Percentiles rank a stretch among this genome's conserved stretches.
Conservation (phyloP, 1,284 basidiomycete genomes). For the Tylopilus sp. region DNA sequence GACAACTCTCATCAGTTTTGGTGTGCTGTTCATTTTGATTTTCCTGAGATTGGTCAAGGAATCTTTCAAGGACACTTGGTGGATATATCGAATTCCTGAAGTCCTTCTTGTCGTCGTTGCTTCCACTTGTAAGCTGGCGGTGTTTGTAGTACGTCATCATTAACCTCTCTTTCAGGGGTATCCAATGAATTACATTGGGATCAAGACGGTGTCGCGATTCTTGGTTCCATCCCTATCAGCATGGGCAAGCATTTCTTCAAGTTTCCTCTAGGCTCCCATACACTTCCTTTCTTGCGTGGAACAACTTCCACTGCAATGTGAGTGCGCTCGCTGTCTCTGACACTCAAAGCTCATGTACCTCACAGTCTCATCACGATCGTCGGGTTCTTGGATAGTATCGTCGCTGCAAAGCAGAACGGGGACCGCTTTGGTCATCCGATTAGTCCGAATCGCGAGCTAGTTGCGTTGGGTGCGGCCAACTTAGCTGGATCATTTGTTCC, state of each 20-base stretch:
- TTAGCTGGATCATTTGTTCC: conserved; percentile 76
- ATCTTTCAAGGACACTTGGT: conserved; percentile 47
- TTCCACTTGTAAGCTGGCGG: conserved; percentile 63
- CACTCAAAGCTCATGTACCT: background rate
- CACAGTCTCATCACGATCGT: conserved; percentile 68
- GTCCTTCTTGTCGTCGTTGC: conserved; percentile 74
- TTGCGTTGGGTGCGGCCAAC: conserved; percentile 83
- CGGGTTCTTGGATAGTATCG: conserved; percentile 80
- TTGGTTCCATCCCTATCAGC: conserved; percentile 71
- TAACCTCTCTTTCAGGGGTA: conserved; percentile 48
- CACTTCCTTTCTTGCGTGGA: conserved; percentile 60
- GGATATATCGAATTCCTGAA: conserved; percentile 81
- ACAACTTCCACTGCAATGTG: conserved; percentile 81
- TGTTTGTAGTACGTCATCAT: background rate
- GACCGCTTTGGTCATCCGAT: conserved; percentile 83
- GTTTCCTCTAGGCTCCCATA: conserved; percentile 61
- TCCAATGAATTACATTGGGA: conserved; percentile 76
- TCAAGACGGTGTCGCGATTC: conserved; percentile 70
- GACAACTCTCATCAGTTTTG: conserved; percentile 73
- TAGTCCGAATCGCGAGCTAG: conserved; percentile 88
- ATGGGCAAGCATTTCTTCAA: conserved; percentile 58
- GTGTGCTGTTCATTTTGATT: conserved; percentile 64
- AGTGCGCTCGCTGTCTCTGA: conserved; percentile 19
- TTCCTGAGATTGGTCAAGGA: conserved; percentile 52
- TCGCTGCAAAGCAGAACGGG: conserved; percentile 84